Base-by-base conservation (phyloP, 1,284 basidiomycete species). In the Ganoderma lingzhi region DNA sequence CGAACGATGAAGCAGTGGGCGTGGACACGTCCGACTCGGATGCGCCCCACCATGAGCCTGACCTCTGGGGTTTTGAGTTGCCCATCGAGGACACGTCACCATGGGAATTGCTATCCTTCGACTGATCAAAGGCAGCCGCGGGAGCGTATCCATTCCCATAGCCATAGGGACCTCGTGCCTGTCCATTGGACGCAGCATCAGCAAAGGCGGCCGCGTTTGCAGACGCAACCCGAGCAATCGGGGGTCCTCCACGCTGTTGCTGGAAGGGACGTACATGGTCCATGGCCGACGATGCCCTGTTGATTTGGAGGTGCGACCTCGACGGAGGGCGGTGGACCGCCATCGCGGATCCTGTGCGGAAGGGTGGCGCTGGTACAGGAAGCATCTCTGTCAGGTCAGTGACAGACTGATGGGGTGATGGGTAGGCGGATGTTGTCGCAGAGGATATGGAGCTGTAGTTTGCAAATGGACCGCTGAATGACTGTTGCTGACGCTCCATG, bases 371-470 rank as follows among this genome's bases (percentile, higher is more conserved):
- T 51, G 81, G 51, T 23, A 58, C 80, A n/a, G 82, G 78, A 23
- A 83, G 73, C 39, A 76, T 68, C n/a, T 81, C 77, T 69, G 85
- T 81, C 55, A 83, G 80, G 68, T 88, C 88, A 17, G 84, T 78
- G 30, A 84, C 77, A 0, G 88, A 88, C 6, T 90, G 90, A 63
- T 87, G 88, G 3, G 92, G 92, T 9, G 93, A 94, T 10, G 93
- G 88, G 58, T 88, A 87, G 12, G 89, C 87, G 12, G 93, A 94
- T 35, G 88, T 85, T 1, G 90, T 86, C 15, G 89, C 85, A 0
- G 96, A 96, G 0, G 97, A 96, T 74, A 99, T 98, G 19, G 96
- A 91, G 76, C 94, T 96, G 81, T 95, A 99, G 76, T 96, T 96
- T 28, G 96, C 92, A 82, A 99, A 99, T 8, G 97, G 95, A 0